A percentile compares a stretch with the other conserved stretches of the same genome.
Evolutionary conservation across 306 rosid genomes (phyloP).

Genomic region (Dryas drummondii): DNA sequence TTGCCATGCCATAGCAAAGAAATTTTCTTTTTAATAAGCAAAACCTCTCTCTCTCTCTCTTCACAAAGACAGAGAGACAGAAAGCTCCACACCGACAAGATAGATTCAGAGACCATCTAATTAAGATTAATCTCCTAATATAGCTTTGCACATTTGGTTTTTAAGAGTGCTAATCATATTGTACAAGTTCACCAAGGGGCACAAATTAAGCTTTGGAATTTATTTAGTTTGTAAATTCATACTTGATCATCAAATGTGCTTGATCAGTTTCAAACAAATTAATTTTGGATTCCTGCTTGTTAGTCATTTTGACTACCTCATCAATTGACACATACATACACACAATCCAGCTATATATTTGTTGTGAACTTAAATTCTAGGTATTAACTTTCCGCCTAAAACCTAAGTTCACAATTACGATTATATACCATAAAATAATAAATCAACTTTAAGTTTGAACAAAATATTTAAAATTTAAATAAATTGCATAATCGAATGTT

Average conservation of each 20-base stretch:
- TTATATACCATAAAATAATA: too few species aligned
- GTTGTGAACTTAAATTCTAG: too few species aligned
- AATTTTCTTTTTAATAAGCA: not conserved
- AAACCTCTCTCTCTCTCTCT: not conserved
- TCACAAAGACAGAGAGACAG: not conserved
- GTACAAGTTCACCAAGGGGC: not conserved
- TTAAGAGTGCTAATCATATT: not conserved
- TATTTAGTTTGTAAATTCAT: not conserved
- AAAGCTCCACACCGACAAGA: constrained; percentile 11
- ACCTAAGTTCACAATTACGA: too few species aligned
- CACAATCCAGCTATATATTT: too few species aligned
- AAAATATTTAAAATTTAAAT: too few species aligned
- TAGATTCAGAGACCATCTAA: not conserved
- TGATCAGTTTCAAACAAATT: not conserved
- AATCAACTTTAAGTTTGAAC: too few species aligned
- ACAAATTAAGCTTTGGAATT: not conserved
- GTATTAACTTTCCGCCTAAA: too few species aligned
- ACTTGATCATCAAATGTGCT: not conserved
- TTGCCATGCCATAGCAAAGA: not conserved
- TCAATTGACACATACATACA: too few species aligned
- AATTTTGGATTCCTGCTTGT: too few species aligned
- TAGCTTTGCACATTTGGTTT: not conserved
- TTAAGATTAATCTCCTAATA: too few species aligned
- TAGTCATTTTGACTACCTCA: too few species aligned
- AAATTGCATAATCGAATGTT: too few species aligned